These are phyloP conservation scores for Thermomyces lanuginosus DNA, from an alignment of 2,329 filamentous ascomycete species.

Conservation along the genomic window DNA sequence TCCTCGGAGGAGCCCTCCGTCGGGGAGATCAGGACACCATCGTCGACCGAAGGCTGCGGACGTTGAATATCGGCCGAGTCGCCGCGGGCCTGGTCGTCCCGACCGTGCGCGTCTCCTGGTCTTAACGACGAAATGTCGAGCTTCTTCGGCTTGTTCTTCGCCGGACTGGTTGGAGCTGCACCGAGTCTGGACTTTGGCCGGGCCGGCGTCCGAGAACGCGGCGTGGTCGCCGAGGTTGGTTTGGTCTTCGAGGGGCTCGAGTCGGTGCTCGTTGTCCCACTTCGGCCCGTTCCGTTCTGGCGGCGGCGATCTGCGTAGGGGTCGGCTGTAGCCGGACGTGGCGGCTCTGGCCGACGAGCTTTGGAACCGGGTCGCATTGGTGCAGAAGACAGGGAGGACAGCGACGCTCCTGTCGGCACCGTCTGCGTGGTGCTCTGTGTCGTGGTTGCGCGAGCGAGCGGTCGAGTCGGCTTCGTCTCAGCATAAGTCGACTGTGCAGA, in stretches of 20 bases:
- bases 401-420: slow-evolving; percentile 20
- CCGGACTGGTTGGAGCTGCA: slow-evolving; percentile 12
- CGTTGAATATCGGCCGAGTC: slow-evolving; percentile 11
- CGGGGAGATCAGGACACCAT: slow-evolving; percentile 34
- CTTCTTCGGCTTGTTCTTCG: slow-evolving; percentile 18
- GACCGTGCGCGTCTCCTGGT: slow-evolving; percentile 13
- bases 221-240: slow-evolving; percentile 13
- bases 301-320: slow-evolving; percentile 25
- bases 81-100: slow-evolving; percentile 13
- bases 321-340: slow-evolving; percentile 20
- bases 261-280: slow-evolving; percentile 15
- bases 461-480: slow-evolving; percentile 24
- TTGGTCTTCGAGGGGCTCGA: slow-evolving; percentile 12
- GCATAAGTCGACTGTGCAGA: slow-evolving; percentile 41
- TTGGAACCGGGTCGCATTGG: slow-evolving; percentile 36
- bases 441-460: slow-evolving; percentile 15
- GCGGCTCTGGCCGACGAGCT: slow-evolving; percentile 21
- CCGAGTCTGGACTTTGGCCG: slow-evolving; percentile 20
- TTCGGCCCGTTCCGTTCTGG: slow-evolving; percentile 36
- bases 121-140: slow-evolving; percentile 17
- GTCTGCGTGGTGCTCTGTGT: slow-evolving; percentile 18
- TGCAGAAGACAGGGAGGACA: slow-evolving; percentile 39
- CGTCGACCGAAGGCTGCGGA: slow-evolving; percentile 20
- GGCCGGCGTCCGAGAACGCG: slow-evolving; percentile 16
- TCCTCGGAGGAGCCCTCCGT: too few species aligned